Conservation (phyloP, 106 monocot genomes). For the Hemerocallis citrina region DNA sequence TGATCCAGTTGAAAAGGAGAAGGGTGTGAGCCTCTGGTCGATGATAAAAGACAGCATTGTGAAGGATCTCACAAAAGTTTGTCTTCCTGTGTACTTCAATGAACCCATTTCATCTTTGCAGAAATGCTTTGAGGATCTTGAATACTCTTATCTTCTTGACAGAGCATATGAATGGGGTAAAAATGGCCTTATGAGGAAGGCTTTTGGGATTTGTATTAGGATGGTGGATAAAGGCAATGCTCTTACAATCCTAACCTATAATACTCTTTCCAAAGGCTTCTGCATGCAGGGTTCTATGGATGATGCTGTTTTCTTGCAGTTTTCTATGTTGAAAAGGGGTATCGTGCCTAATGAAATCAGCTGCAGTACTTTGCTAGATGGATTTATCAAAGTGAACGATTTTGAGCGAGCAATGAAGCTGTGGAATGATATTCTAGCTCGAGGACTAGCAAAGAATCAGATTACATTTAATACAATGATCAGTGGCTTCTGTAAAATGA, state of each 20-base stretch:
- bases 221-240: constrained; percentile 52
- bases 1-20: constrained; percentile 91
- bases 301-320: constrained; percentile 80
- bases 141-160: constrained; percentile 89
- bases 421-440: constrained; percentile 68
- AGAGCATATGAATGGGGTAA: constrained; percentile 90
- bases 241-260: constrained; percentile 60
- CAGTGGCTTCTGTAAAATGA: constrained; percentile 74
- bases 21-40: constrained; percentile 95
- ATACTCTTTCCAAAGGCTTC: constrained; percentile 78
- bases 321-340: constrained; percentile 79
- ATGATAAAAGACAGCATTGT: constrained; percentile 99
- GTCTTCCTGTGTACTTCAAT: constrained; percentile 97
- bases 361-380: constrained; percentile 70
- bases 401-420: constrained; percentile 52
- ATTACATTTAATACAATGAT: constrained; percentile 64
- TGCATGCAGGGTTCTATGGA: constrained; percentile 33
- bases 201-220: constrained; percentile 56
- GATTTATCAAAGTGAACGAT: constrained; percentile 62
- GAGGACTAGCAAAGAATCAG: constrained; percentile 58
- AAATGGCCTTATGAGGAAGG: constrained; percentile 61
- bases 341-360: constrained; percentile 83
- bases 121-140: constrained; percentile 97
- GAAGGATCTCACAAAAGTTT: constrained; percentile 96
- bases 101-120: constrained; percentile 94